Evolutionary conservation across 1,284 basidiomycete species (phyloP).

Genomic region (Peniophora sp.): DNA sequence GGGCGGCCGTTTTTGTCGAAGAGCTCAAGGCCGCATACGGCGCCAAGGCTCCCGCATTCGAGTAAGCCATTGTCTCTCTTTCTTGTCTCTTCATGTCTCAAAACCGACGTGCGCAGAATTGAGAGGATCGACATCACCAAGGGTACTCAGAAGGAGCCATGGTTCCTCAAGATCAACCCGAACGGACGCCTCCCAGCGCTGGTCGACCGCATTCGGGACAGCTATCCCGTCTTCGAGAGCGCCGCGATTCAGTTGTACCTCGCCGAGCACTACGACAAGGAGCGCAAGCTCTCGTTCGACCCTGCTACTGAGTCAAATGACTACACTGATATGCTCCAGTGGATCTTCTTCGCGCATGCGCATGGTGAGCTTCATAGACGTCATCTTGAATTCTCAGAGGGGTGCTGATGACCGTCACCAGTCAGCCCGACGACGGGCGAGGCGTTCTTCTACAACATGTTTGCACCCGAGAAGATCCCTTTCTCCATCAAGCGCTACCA

Average conservation of each 20-base stretch:
- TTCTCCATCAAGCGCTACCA: neutral
- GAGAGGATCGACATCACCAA: slow-evolving; percentile 27
- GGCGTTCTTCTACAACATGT: neutral
- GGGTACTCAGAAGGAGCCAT: slow-evolving; percentile 45
- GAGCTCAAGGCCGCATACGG: neutral
- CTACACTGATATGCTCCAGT: neutral
- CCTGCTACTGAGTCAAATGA: slow-evolving; percentile 12
- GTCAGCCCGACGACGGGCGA: neutral
- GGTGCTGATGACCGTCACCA: neutral
- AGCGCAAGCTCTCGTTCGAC: slow-evolving; percentile 49
- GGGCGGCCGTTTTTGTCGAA: neutral
- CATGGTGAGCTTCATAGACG: no score
- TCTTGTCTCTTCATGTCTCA: no score
- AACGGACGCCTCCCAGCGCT: slow-evolving; percentile 54
- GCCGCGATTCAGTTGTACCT: slow-evolving; percentile 63
- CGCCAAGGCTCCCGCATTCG: slow-evolving; percentile 38
- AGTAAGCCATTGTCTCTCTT: slow-evolving; percentile 27
- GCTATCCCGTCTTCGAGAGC: slow-evolving; percentile 32
- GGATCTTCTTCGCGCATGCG: neutral
- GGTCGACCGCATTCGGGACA: slow-evolving; percentile 20
- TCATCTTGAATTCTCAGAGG: neutral
- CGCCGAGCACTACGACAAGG: slow-evolving; percentile 49
- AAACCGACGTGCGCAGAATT: slow-evolving; percentile 21
- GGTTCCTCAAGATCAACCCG: slow-evolving; percentile 49
- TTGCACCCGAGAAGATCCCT: neutral